Percentiles rank a stretch among this genome's conserved stretches.
Evolutionary conservation across 78 protist species (phyloP).

Genomic region (Cavenderia fasciculata): DNA sequence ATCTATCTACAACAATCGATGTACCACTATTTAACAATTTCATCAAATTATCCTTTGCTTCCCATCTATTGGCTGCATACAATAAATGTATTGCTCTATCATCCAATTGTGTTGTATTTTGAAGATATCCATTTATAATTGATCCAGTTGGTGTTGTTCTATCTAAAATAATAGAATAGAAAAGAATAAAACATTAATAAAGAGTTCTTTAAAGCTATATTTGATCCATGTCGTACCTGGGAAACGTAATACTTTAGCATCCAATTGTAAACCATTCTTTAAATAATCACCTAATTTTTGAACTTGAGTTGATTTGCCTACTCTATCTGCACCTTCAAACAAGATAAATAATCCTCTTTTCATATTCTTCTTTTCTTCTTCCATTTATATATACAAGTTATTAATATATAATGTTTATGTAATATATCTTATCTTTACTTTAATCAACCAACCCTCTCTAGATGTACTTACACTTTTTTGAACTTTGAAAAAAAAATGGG

Average conservation of each 20-base stretch:
- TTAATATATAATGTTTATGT: too few species aligned
- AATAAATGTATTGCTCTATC: constrained; percentile 91
- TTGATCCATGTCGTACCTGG: too few species aligned
- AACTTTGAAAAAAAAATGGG: too few species aligned
- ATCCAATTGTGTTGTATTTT: constrained; percentile 63
- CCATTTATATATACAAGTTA: too few species aligned
- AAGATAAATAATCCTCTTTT: constrained; percentile 89
- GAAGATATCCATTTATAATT: constrained; percentile 87
- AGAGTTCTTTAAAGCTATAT: too few species aligned
- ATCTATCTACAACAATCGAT: constrained; percentile 89
- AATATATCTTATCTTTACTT: too few species aligned
- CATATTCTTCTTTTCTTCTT: too few species aligned
- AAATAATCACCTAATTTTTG: background rate
- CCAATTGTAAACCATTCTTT: background rate
- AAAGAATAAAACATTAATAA: constrained; percentile 6
- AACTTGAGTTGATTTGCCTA: constrained; percentile 92
- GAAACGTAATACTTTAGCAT: constrained; percentile 14
- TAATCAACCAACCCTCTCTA: too few species aligned
- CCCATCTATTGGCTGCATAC: constrained; percentile 94
- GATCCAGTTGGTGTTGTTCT: constrained; percentile 90
- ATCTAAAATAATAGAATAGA: too few species aligned
- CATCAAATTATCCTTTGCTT: constrained; percentile 51
- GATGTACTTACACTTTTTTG: too few species aligned
- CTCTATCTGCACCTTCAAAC: constrained; percentile 91
- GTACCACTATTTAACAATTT: constrained; percentile 76